These are phyloP conservation scores for Malassezia caprae DNA, from an alignment of 1,284 basidiomycete genomes.

Conservation along the genomic window DNA sequence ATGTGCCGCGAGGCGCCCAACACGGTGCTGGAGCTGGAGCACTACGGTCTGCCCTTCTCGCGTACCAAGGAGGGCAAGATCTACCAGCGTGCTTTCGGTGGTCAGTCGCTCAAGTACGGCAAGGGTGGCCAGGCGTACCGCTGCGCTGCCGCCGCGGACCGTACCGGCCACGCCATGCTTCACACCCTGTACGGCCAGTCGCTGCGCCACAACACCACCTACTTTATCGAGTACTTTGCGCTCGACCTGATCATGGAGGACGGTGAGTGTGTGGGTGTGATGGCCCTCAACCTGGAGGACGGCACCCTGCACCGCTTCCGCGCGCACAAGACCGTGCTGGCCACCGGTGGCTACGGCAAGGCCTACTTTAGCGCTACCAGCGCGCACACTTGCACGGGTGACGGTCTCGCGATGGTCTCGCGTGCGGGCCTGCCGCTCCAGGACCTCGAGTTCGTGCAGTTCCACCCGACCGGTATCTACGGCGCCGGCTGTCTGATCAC, in stretches of 20 bases:
- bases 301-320: constrained; percentile 98
- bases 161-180: constrained; percentile 94
- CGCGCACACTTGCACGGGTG: constrained; percentile 97
- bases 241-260: constrained; percentile 92
- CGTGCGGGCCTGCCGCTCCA: constrained; percentile 93
- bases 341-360: constrained; percentile 96
- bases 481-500: constrained; percentile 98
- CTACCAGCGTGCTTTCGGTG: constrained; percentile 98
- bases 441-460: constrained; percentile 97
- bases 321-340: constrained; percentile 93
- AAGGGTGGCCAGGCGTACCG: constrained; percentile 99
- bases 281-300: constrained; percentile 98
- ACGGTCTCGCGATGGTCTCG: constrained; percentile 97
- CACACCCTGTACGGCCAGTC: constrained; percentile 99
- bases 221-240: constrained; percentile 99
- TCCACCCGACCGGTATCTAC: constrained; percentile 99
- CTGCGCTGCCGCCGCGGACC: constrained; percentile 95
- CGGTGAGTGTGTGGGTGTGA: constrained; percentile 97
- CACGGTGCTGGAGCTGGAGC: constrained; percentile 91
- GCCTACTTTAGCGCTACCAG: constrained; percentile 98
- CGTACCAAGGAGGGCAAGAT: constrained; percentile 98
- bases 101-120: constrained; percentile 90
- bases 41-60: constrained; percentile 97
- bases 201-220: constrained; percentile 97
- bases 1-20: constrained; percentile 94